Conservation (phyloP, 1,284 basidiomycete genomes). For the Veloboletus limbatus region DNA sequence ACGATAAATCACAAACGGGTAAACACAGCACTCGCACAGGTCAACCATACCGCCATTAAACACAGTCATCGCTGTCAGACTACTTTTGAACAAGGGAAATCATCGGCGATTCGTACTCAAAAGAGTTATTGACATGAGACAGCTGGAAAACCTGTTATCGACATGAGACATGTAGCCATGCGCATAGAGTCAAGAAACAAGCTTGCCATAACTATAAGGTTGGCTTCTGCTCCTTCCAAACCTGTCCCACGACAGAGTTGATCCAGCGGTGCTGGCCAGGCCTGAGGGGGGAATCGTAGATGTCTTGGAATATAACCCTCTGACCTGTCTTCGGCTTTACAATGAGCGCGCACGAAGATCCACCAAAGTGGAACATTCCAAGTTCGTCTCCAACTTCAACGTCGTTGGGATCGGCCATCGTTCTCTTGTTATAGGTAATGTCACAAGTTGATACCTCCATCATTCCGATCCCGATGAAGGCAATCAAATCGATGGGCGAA, state of each 20-base stretch:
- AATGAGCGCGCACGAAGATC: conserved; percentile 42
- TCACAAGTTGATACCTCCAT: conserved; percentile 49
- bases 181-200: background rate
- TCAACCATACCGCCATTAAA: too few relatives aligned
- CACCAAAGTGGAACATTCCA: conserved; percentile 54
- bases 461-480: conserved; percentile 56
- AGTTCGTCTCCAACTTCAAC: conserved; percentile 39
- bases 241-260: conserved; percentile 4
- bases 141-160: too few relatives aligned
- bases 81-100: background rate
- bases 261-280: conserved; percentile 5
- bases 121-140: background rate
- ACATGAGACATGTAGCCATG: background rate
- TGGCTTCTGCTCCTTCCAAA: background rate
- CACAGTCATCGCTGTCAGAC: background rate
- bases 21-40: background rate
- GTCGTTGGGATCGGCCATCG: background rate
- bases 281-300: background rate
- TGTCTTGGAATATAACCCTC: conserved; percentile 3
- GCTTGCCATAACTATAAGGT: too few relatives aligned
- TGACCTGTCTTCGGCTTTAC: conserved; percentile 28
- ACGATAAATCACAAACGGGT: background rate
- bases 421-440: background rate
- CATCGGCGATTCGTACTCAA: background rate
- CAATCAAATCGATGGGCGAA: conserved; percentile 31